These are phyloP conservation scores for Trichoderma afroharzianum DNA, from an alignment of 2,329 filamentous ascomycete genomes.

Conservation along the genomic window DNA sequence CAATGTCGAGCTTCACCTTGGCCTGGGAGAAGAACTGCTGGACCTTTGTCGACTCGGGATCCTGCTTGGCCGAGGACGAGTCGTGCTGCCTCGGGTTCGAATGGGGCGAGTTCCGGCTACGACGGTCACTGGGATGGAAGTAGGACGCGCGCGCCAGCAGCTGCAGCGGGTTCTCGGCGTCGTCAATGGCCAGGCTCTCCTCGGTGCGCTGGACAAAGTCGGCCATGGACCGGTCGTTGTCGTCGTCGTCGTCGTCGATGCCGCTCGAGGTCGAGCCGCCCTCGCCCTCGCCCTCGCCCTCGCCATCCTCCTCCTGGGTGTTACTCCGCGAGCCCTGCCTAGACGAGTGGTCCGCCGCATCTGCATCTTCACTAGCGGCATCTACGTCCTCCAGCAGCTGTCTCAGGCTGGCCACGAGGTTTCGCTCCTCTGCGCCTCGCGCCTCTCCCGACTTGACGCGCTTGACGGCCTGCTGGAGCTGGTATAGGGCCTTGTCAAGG, in stretches of 20 bases:
- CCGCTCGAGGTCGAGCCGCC: conserved; percentile 32
- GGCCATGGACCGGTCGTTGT: conserved; percentile 27
- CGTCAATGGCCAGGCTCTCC: conserved; percentile 61
- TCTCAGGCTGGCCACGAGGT: conserved; percentile 43
- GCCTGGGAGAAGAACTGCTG: conserved; percentile 65
- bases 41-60: conserved; percentile 39
- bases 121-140: conserved; percentile 47
- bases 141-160: conserved; percentile 70
- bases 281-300: conserved; percentile 32
- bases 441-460: conserved; percentile 46
- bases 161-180: conserved; percentile 72
- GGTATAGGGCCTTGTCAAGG: conserved; percentile 68
- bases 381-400: conserved; percentile 35
- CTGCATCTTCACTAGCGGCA: conserved; percentile 21
- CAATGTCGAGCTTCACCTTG: conserved; percentile 59
- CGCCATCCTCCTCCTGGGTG: conserved; percentile 29
- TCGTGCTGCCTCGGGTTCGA: conserved; percentile 19
- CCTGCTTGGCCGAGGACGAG: neutral
- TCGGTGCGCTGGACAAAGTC: conserved; percentile 33
- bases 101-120: conserved; percentile 27
- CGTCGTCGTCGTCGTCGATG: conserved; percentile 32
- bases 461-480: conserved; percentile 67
- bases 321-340: conserved; percentile 30
- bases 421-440: conserved; percentile 42
- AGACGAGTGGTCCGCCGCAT: conserved; percentile 19